These are phyloP conservation scores for Trichoderma koningii DNA, from an alignment of 2,329 filamentous ascomycete genomes.

Conservation along the genomic window DNA sequence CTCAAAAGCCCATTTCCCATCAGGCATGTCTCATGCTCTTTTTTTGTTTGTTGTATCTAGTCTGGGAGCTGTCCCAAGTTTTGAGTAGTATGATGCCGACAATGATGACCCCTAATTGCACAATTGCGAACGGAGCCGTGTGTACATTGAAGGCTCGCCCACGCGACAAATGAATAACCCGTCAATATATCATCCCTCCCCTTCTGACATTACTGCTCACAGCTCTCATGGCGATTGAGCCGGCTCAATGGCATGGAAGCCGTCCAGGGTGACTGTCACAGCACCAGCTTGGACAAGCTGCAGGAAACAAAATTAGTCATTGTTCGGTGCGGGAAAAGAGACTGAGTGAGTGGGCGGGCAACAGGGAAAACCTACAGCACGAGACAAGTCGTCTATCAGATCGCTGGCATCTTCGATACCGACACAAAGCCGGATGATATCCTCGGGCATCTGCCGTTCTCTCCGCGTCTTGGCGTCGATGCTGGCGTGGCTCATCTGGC, in stretches of 20 bases:
- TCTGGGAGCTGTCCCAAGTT: background rate
- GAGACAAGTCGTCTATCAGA: slow-evolving; percentile 86
- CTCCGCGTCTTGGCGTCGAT: slow-evolving; percentile 92
- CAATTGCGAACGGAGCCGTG: background rate
- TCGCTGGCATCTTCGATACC: slow-evolving; percentile 94
- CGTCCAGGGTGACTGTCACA: slow-evolving; percentile 81
- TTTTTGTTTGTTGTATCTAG: background rate
- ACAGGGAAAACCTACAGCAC: slow-evolving; percentile 69
- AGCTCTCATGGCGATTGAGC: slow-evolving; percentile 36
- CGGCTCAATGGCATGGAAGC: slow-evolving; percentile 66
- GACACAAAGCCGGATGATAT: slow-evolving; percentile 92
- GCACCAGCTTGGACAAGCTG: slow-evolving; percentile 92
- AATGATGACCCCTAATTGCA: no score
- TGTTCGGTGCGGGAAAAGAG: background rate
- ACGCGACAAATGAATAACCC: background rate
- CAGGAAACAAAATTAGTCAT: slow-evolving; percentile 32
- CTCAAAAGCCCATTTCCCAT: background rate
- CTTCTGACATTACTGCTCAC: background rate
- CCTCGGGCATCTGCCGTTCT: slow-evolving; percentile 91
- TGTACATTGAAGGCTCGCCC: background rate
- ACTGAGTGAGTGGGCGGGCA: background rate
- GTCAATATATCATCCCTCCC: background rate
- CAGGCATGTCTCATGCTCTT: slow-evolving; percentile 30
- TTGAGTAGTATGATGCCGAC: background rate
- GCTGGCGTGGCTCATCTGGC: slow-evolving; percentile 98